Evolutionary conservation across 345 rosid species (phyloP).

Genomic region (Arabis hirsuta): DNA sequence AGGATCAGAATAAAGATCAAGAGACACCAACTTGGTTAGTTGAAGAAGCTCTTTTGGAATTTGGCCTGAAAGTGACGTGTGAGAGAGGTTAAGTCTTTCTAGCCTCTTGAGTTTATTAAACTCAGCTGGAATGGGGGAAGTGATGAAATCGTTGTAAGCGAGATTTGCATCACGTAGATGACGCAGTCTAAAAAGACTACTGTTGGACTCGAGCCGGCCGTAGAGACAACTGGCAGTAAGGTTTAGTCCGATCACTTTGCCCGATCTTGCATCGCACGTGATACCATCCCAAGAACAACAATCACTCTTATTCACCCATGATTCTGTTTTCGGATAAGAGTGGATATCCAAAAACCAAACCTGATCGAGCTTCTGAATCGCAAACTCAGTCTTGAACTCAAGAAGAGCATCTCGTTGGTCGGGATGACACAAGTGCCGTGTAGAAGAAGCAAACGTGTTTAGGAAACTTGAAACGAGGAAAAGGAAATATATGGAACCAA

Average conservation of each 20-base stretch:
- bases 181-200: neutral
- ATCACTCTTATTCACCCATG: neutral
- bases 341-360: neutral
- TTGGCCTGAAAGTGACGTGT: neutral
- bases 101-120: neutral
- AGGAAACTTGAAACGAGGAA: neutral
- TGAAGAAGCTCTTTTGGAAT: conserved; percentile 3
- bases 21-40: conserved; percentile 21
- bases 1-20: neutral
- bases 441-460: conserved; percentile 4
- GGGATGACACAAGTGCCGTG: neutral
- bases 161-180: neutral
- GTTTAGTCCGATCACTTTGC: neutral
- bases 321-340: neutral
- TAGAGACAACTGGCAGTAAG: neutral
- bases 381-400: neutral
- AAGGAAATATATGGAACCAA: neutral
- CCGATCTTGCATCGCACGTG: neutral
- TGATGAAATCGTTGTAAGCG: neutral
- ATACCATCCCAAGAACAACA: conserved; percentile 2
- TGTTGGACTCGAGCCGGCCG: neutral
- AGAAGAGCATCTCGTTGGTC: conserved; percentile 1
- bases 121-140: neutral
- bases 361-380: neutral
- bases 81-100: neutral